Evolutionary conservation across 768 basidiomycete species (phyloP).

Genomic region (Boletellus sp.): DNA sequence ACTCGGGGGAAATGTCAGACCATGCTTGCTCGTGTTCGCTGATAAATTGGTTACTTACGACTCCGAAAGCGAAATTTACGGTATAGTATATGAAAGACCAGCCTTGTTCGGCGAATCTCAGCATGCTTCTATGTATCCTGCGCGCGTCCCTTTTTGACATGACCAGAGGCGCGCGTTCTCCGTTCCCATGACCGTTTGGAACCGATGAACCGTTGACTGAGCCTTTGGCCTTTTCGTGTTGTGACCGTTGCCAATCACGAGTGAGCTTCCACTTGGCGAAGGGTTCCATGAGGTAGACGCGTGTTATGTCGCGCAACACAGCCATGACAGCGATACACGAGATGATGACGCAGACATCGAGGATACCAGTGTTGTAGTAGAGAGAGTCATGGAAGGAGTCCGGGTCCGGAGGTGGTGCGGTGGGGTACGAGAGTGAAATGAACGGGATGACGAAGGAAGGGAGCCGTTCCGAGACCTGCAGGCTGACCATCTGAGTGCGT

Average conservation of each 20-base stretch:
- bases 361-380: conserved; percentile 70
- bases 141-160: conserved; percentile 47
- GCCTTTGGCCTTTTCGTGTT: conserved; percentile 15
- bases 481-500: conserved; percentile 36
- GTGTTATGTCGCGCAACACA: conserved; percentile 72
- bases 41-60: conserved; percentile 55
- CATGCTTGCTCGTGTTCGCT: conserved; percentile 2
- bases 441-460: conserved; percentile 61
- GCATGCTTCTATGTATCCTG: conserved; percentile 64
- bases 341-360: conserved; percentile 77
- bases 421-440: conserved; percentile 70
- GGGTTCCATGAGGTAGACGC: conserved; percentile 74
- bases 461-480: conserved; percentile 40
- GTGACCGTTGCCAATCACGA: conserved; percentile 41
- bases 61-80: conserved; percentile 69
- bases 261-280: conserved; percentile 75
- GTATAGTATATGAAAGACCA: conserved; percentile 85
- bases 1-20: conserved; percentile 45
- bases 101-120: conserved; percentile 94
- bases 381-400: conserved; percentile 71
- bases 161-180: conserved; percentile 11
- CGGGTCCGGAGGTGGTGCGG: conserved; percentile 46
- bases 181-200: conserved; percentile 34
- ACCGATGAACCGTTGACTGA: conserved; percentile 19
- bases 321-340: conserved; percentile 86